Evolutionary conservation across 306 rosid species (phyloP), one percentile per base, ranked within the genome.

Genomic region (Acacia acuminata): DNA sequence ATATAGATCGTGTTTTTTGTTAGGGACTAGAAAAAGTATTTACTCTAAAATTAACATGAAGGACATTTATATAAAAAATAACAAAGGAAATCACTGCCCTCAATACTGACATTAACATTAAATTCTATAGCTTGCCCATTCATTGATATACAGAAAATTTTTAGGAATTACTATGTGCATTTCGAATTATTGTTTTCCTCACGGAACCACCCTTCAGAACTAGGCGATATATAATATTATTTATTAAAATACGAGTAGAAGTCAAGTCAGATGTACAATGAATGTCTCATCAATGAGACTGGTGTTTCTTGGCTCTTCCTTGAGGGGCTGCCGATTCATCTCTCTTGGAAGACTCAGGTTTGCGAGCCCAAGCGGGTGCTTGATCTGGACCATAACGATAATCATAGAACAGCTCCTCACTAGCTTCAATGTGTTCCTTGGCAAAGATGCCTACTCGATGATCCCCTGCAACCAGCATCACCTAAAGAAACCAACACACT

Each of bases 271-370:
- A 79, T 84, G 77, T 83, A 75, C 82, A 74, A 48, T 65, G 84
- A 61, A 74, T 48, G 85, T 81, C 67, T 77, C 82, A 71, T 92
- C 93, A 92, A 87, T 93, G 99, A 50, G 98, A 91, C 82, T 96
- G 99, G 84, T 96, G 98, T 87, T 96, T 96, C 90, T 91, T 96
- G 25, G 99, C 99, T 78, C 99, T 91, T 85, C 97, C 98, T 87
- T 91, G 95, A 74, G 92, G 67, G 58, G 85, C 84, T 73, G 94
- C 77, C 53, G 90, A 81, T 42, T 96, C 99, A 13, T 96, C 99
- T 83, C 97, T 90, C 92, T 90, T 96, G 17, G 96, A 88, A 76
- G 91, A 91, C 87, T 89, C 99, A 0, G 99, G 98, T 79, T 85
- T 94, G 72, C 93, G 93, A 66, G 98, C 99, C 99, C 99, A 96